Percentiles rank a stretch among this genome's conserved stretches.
These are phyloP conservation scores for Fusarium sp. DNA, from an alignment of 2,329 filamentous ascomycete genomes.

Conservation along the genomic window DNA sequence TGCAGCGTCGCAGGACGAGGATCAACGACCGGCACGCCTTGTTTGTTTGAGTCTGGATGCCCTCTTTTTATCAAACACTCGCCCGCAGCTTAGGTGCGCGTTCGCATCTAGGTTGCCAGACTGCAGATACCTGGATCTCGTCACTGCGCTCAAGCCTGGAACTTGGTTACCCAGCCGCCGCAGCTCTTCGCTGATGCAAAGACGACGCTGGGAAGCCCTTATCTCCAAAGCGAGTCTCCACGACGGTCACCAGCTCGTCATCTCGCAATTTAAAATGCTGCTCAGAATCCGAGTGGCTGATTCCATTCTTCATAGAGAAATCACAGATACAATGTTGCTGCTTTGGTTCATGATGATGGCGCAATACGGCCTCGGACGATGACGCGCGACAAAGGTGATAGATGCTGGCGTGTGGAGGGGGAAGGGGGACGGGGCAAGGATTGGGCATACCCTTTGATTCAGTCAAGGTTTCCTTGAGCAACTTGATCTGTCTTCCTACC, in stretches of 20 bases:
- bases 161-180: constrained; percentile 39
- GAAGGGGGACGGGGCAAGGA: constrained; percentile 42
- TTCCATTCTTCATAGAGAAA: constrained; percentile 50
- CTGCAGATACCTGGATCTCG: constrained; percentile 45
- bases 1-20: constrained; percentile 38
- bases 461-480: constrained; percentile 39
- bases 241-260: constrained; percentile 43
- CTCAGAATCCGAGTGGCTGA: constrained; percentile 43
- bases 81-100: constrained; percentile 40
- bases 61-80: constrained; percentile 47
- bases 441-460: constrained; percentile 55
- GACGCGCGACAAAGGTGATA: constrained; percentile 46
- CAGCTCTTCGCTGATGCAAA: constrained; percentile 41
- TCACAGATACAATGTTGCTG: constrained; percentile 51
- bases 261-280: constrained; percentile 51
- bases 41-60: constrained; percentile 43
- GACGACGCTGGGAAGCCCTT: constrained; percentile 40
- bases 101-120: constrained; percentile 42
- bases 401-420: constrained; percentile 29
- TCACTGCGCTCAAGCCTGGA: constrained; percentile 30
- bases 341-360: constrained; percentile 46
- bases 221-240: constrained; percentile 46
- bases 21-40: constrained; percentile 38
- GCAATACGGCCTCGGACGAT: constrained; percentile 28
- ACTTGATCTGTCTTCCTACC: constrained; percentile 49